phyloP scores from a whole-genome alignment of 2,329 filamentous ascomycete genomes.

The Aspergillus sp. region DNA sequence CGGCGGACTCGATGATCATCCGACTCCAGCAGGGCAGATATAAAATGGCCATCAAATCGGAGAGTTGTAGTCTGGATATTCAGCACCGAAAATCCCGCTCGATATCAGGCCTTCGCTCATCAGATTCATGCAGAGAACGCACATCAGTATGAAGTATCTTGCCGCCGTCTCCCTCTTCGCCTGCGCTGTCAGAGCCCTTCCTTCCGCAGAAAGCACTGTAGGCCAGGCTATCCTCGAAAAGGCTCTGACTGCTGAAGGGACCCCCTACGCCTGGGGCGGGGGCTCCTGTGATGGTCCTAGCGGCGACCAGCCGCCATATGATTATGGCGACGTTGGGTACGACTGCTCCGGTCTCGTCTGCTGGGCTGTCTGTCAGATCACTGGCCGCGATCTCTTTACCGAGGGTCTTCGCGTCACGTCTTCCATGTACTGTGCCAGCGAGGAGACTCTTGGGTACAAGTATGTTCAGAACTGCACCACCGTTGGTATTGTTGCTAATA shows the following conservation, averaged over 20 bases:
- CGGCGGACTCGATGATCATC: neutral
- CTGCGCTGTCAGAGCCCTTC: constrained; percentile 22
- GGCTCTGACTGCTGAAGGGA: constrained; percentile 53
- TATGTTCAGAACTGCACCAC: constrained; percentile 14
- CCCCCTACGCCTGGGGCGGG: constrained; percentile 39
- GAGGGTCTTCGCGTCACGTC: constrained; percentile 29
- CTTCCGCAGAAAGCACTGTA: constrained; percentile 20
- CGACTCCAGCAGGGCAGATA: neutral
- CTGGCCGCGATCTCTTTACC: constrained; percentile 31
- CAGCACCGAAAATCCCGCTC: too few relatives aligned
- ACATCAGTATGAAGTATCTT: constrained; percentile 5
- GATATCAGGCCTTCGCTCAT: neutral
- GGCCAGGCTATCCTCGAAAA: constrained; percentile 50
- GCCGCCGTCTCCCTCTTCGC: constrained; percentile 6
- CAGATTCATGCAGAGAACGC: neutral
- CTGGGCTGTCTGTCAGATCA: constrained; percentile 36
- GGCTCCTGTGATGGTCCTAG: constrained; percentile 32
- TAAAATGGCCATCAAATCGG: neutral
- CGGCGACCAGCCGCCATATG: constrained; percentile 28
- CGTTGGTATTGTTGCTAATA: neutral
- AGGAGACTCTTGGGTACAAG: constrained; percentile 28
- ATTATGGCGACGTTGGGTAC: constrained; percentile 32
- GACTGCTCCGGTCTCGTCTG: constrained; percentile 34
- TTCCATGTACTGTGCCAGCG: constrained; percentile 32
- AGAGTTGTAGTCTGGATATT: neutral